phyloP scores from a whole-genome alignment of 2,329 filamentous ascomycete genomes.

The Alternaria postmessia region DNA sequence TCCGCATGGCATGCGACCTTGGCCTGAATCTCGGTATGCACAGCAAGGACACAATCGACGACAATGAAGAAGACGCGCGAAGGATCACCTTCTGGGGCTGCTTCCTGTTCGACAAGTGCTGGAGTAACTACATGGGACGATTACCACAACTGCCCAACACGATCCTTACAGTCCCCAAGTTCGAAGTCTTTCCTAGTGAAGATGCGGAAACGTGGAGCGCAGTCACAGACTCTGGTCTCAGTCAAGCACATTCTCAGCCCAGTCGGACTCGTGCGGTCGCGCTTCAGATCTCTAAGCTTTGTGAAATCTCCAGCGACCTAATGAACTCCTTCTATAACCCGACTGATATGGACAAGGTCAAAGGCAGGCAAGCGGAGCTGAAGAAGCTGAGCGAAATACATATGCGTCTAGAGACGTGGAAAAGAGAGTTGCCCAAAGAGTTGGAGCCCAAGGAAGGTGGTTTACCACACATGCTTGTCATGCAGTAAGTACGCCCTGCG shows the following conservation, averaged over 20 bases:
- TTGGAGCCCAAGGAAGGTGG: constrained; percentile 90
- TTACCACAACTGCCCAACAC: constrained; percentile 84
- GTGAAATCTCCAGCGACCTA: constrained; percentile 92
- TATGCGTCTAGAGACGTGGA: constrained; percentile 88
- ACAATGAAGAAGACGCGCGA: constrained; percentile 87
- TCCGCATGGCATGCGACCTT: constrained; percentile 95
- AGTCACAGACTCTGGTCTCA: constrained; percentile 84
- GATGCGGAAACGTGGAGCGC: constrained; percentile 87
- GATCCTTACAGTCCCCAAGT: constrained; percentile 84
- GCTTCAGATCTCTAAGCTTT: constrained; percentile 81
- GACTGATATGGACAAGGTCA: constrained; percentile 64
- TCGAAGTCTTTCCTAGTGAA: constrained; percentile 89
- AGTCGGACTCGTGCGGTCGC: constrained; percentile 76
- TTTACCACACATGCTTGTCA: constrained; percentile 79
- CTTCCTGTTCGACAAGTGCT: constrained; percentile 98
- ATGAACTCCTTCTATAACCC: constrained; percentile 93
- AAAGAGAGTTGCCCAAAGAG: constrained; percentile 81
- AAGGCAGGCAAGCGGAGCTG: constrained; percentile 81
- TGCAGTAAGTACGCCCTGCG: constrained; percentile 74
- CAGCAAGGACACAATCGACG: constrained; percentile 66
- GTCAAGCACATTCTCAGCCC: constrained; percentile 76
- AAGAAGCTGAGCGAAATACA: constrained; percentile 94
- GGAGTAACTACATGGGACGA: constrained; percentile 95
- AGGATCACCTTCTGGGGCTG: constrained; percentile 97
- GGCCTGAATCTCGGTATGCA: constrained; percentile 82